Evolutionary conservation across 2,329 filamentous ascomycete genomes (phyloP).

Genomic region (Talaromyces funiculosus): DNA sequence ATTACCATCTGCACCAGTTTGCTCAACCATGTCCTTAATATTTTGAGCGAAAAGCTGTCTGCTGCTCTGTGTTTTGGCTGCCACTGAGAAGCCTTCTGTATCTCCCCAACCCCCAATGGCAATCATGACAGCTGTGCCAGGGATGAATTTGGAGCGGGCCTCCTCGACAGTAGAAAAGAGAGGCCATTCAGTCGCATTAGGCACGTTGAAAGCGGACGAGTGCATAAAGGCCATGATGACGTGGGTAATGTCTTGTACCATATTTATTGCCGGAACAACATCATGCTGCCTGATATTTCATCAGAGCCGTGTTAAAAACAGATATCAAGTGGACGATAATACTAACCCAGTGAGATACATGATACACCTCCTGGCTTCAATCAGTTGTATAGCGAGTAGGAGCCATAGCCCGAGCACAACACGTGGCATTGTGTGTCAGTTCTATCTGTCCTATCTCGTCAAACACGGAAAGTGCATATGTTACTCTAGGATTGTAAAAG

Average conservation of each 20-base stretch:
- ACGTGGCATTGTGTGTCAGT: not conserved
- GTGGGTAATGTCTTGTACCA: not conserved
- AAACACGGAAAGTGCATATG: too few species aligned
- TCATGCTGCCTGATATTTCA: not conserved
- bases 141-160: constrained; percentile 46
- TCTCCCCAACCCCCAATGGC: constrained; percentile 69
- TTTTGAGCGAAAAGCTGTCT: constrained; percentile 56
- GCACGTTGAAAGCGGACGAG: constrained; percentile 49
- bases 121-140: constrained; percentile 55
- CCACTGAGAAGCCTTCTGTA: constrained; percentile 53
- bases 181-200: constrained; percentile 37
- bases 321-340: not conserved
- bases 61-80: constrained; percentile 44
- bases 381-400: not conserved
- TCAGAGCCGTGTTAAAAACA: not conserved
- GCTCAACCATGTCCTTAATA: constrained; percentile 53
- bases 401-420: not conserved
- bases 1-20: constrained; percentile 57
- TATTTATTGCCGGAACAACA: not conserved
- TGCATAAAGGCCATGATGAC: constrained; percentile 52
- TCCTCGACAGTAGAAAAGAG: constrained; percentile 50
- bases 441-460: not conserved
- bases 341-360: not conserved
- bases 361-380: not conserved
- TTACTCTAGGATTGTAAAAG: not conserved